Percentiles rank a stretch among this genome's conserved stretches.
Evolutionary conservation across 257 asterid genomes (phyloP).

Genomic region (Nemophila menziesii): DNA sequence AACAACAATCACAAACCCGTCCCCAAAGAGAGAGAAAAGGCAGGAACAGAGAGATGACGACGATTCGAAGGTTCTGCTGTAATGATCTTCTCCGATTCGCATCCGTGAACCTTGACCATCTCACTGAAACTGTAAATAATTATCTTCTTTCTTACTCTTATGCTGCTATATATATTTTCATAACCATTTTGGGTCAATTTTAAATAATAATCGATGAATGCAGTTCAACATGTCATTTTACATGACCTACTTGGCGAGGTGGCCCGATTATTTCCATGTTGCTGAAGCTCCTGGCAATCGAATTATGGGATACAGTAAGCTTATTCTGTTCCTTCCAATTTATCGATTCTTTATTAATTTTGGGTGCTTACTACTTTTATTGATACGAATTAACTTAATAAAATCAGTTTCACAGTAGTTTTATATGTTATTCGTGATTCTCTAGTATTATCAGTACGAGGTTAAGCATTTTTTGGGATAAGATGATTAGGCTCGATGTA

Average conservation of each 20-base stretch:
- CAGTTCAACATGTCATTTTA: constrained; percentile 64
- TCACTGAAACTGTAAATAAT: constrained; percentile 63
- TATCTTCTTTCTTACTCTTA: neutral
- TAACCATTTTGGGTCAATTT: neutral
- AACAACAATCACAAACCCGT: neutral
- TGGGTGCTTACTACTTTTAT: neutral
- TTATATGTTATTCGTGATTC: too few species aligned
- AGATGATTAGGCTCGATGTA: neutral
- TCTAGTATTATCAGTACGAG: too few species aligned
- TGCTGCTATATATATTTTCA: neutral
- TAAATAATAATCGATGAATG: neutral
- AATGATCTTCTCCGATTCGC: constrained; percentile 85
- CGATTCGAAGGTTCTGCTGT: constrained; percentile 88
- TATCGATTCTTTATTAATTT: neutral
- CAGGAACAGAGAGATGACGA: constrained; percentile 40
- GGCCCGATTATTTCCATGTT: constrained; percentile 95
- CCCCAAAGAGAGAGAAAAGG: too few species aligned
- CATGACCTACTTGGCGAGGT: constrained; percentile 91
- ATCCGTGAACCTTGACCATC: constrained; percentile 82
- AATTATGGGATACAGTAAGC: constrained; percentile 46
- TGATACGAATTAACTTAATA: neutral
- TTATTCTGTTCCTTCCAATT: neutral
- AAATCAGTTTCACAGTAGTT: neutral
- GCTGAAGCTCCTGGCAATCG: constrained; percentile 82
- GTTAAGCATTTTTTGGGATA: neutral